Base-by-base conservation (phyloP, 805 yeast species). In the Metschnikowia drakensbergensis region DNA sequence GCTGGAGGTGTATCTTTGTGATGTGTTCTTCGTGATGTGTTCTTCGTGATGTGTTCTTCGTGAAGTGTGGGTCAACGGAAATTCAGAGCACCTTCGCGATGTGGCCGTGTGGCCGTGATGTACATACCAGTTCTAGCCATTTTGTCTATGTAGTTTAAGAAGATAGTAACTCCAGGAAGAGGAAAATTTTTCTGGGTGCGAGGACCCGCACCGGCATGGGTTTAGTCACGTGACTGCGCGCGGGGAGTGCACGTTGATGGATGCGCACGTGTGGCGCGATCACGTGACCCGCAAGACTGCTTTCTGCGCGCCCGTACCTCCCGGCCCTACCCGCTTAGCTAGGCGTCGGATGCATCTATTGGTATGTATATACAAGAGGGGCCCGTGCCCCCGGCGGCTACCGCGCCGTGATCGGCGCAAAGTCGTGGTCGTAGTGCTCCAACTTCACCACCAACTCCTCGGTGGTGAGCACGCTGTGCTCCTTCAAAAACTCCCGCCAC, bases 71-170 rank as follows among this genome's bases (percentile, higher is more conserved):
- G 2, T 17, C 17, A 17, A 2, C 17, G 17, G n/a, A 17, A 17
- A 17, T 17, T 17, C 17, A 17, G 17, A 17, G 17, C 17, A 17
- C n/a, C n/a, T n/a, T n/a, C n/a, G n/a, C n/a, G n/a, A n/a, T 17
- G 17, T 17, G 37, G 27, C 37, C 26, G 40, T 47, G 41, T 41
- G 44, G 6, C 35, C 13, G 35, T 3, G 4, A 1, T 10, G 33
- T 49, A 80, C 84, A 74, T 80, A 80, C 84, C 85, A 68, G 84
- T 77, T 72, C 75, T 80, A 77, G 81, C 84, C 85, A 81, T 81
- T 74, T 73, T 60, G 57, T 53, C 56, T 58, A 52, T 59, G 46
- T 43, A 27, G 39, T 36, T 42, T 37, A 37, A 33, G 31, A 38
- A 33, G 35, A n/a, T 32, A 45, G 46, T 42, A 3, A n/a, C 25